phyloP scores from a whole-genome alignment of 2,329 filamentous ascomycete species.

The Aspergillus phoenicis region DNA sequence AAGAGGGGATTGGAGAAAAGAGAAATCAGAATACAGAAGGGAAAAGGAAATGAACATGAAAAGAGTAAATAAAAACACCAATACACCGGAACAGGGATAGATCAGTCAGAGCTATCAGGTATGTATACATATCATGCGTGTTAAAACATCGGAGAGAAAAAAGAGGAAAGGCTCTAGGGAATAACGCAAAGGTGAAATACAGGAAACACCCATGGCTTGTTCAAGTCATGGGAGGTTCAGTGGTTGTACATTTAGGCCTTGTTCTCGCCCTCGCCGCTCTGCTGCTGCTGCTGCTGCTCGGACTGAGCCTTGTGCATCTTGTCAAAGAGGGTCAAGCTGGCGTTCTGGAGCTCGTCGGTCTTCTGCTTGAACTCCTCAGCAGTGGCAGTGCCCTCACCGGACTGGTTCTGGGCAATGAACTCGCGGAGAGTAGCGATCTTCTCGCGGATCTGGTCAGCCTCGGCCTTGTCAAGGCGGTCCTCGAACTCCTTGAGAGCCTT shows the following conservation, averaged over 20 bases:
- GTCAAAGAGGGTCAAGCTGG: constrained; percentile 95
- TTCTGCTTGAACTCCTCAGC: constrained; percentile 96
- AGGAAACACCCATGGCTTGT: constrained; percentile 13
- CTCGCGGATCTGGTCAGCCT: constrained; percentile 90
- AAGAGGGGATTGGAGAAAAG: constrained; percentile 20
- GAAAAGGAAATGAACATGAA: constrained; percentile 19
- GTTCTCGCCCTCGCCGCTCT: constrained; percentile 61
- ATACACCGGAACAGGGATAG: constrained; percentile 36
- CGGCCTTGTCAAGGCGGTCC: constrained; percentile 94
- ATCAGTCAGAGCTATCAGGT: constrained; percentile 32
- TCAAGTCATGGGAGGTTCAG: constrained; percentile 20
- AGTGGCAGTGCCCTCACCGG: constrained; percentile 82
- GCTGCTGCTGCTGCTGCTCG: constrained; percentile 62
- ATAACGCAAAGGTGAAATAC: constrained; percentile 27
- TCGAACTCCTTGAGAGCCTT: constrained; percentile 96
- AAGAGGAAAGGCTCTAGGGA: constrained; percentile 32
- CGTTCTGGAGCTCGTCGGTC: constrained; percentile 96
- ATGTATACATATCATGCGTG: constrained; percentile 42
- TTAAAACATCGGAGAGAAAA: constrained; percentile 30
- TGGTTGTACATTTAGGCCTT: constrained; percentile 58
- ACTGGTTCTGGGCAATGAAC: constrained; percentile 91
- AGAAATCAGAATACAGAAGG: constrained; percentile 17
- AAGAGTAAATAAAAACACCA: constrained; percentile 37
- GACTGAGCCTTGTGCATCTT: constrained; percentile 98
- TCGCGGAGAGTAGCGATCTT: constrained; percentile 86